A percentile compares a stretch with the other conserved stretches of the same genome.
Evolutionary conservation across 108 stramenopile species (phyloP).

Genomic region (Conticribra weissflogii): DNA sequence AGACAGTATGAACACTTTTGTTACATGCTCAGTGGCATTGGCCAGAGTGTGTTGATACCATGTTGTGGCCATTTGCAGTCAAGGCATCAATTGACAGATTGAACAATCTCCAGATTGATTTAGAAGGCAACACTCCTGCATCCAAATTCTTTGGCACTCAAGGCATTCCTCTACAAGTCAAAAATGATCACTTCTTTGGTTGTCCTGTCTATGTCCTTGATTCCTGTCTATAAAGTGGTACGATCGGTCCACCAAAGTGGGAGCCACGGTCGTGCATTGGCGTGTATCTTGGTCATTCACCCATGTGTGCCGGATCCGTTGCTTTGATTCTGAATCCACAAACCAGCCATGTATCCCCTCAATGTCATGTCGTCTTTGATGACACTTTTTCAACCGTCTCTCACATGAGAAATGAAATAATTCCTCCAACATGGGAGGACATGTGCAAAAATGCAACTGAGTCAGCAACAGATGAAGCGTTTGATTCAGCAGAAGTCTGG

Average conservation of each 20-base stretch:
- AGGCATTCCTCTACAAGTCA: not conserved
- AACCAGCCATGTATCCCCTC: slow-evolving; percentile 19
- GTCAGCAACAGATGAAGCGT: too few relatives aligned
- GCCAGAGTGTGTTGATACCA: slow-evolving; percentile 18
- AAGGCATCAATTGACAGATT: slow-evolving; percentile 34
- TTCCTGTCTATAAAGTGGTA: slow-evolving; percentile 10
- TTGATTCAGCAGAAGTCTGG: too few relatives aligned
- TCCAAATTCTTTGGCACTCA: not conserved
- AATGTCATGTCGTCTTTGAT: slow-evolving; percentile 24
- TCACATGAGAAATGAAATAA: too few relatives aligned
- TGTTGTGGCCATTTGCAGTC: slow-evolving; percentile 47
- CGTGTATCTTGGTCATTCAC: slow-evolving; percentile 17
- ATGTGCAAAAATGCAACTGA: too few relatives aligned
- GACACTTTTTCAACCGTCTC: too few relatives aligned
- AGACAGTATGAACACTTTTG: slow-evolving; percentile 16
- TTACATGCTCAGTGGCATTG: slow-evolving; percentile 25
- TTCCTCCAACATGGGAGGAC: too few relatives aligned
- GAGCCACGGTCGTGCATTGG: slow-evolving; percentile 15
- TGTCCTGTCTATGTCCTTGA: slow-evolving; percentile 11
- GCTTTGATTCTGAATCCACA: slow-evolving; percentile 13
- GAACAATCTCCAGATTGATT: slow-evolving; percentile 36
- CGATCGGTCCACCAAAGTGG: slow-evolving; percentile 9
- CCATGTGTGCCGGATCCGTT: slow-evolving; percentile 13
- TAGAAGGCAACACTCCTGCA: not conserved
- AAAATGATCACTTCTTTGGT: slow-evolving; percentile 23